phyloP scores from a whole-genome alignment of 1,284 basidiomycete genomes.

The Rhodotorula glutinis region DNA sequence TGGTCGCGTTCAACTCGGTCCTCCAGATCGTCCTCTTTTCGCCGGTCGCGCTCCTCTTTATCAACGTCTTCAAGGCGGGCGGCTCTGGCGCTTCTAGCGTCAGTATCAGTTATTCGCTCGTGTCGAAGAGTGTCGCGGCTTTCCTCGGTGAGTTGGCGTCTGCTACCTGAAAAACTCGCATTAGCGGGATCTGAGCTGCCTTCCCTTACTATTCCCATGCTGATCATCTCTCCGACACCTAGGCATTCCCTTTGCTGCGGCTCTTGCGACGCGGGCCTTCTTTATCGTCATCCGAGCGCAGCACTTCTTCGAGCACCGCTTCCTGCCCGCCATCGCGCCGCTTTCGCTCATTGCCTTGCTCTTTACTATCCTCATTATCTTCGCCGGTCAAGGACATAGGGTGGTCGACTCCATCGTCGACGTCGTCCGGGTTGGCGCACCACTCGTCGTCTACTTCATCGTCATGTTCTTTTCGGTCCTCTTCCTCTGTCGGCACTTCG shows the following conservation, averaged over 20 bases:
- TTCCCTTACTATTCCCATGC: too few species aligned
- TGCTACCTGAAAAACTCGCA: too few species aligned
- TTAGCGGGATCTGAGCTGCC: too few species aligned
- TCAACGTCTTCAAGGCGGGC: conserved; percentile 65
- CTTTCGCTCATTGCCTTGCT: conserved; percentile 67
- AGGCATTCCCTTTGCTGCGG: conserved; percentile 66
- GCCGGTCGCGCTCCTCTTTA: conserved; percentile 70
- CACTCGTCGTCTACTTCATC: conserved; percentile 55
- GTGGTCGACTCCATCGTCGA: conserved; percentile 66
- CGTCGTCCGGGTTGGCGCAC: conserved; percentile 74
- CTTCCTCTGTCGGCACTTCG: conserved; percentile 51
- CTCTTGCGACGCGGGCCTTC: conserved; percentile 63
- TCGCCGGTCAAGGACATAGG: conserved; percentile 53
- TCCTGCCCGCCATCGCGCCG: conserved; percentile 57
- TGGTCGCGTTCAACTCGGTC: conserved; percentile 58
- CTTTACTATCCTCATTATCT: conserved; percentile 58
- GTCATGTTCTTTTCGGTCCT: conserved; percentile 68
- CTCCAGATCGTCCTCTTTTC: conserved; percentile 70
- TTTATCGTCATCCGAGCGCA: conserved; percentile 55
- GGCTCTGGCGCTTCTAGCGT: conserved; percentile 48
- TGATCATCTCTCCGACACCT: neutral
- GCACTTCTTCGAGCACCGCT: conserved; percentile 57
- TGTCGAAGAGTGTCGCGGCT: conserved; percentile 54
- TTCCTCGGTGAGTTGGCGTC: conserved; percentile 31
- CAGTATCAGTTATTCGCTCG: conserved; percentile 63